Evolutionary conservation across 352 stramenopile genomes (phyloP).

Genomic region (Saprolegnia parasitica): DNA sequence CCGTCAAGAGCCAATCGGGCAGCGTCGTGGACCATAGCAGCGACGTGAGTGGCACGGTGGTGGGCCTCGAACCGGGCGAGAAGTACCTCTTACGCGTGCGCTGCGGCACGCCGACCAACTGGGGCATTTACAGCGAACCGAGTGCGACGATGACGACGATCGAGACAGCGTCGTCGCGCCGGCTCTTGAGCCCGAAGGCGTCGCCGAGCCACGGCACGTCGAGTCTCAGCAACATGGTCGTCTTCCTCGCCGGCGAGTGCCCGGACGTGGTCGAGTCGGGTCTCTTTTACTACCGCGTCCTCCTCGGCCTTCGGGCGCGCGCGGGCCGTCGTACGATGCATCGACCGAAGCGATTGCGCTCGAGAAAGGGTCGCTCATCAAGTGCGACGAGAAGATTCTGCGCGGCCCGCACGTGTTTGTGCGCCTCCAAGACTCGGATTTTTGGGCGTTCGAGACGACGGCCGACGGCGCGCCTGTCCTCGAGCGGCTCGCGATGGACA

Average conservation of each 20-base stretch:
- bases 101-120: constrained; percentile 49
- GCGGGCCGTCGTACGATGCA: constrained; percentile 45
- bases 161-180: constrained; percentile 33
- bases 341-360: constrained; percentile 50
- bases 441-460: constrained; percentile 69
- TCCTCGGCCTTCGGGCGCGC: constrained; percentile 47
- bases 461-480: constrained; percentile 51
- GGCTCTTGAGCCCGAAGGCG: neutral
- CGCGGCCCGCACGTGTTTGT: constrained; percentile 65
- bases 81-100: constrained; percentile 60
- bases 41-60: constrained; percentile 59
- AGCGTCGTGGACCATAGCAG: constrained; percentile 39
- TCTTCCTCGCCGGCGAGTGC: constrained; percentile 58
- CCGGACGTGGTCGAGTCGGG: constrained; percentile 54
- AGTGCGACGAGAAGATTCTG: constrained; percentile 48
- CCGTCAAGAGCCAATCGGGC: constrained; percentile 49
- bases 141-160: constrained; percentile 53
- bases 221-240: neutral
- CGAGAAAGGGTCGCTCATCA: constrained; percentile 50
- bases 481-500: constrained; percentile 24
- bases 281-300: constrained; percentile 59
- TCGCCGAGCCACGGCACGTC: neutral
- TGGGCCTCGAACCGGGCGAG: constrained; percentile 51
- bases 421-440: constrained; percentile 41
- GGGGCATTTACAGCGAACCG: constrained; percentile 63